These are phyloP conservation scores for Suillus bovinus DNA, from an alignment of 768 basidiomycete species.

Conservation along the genomic window DNA sequence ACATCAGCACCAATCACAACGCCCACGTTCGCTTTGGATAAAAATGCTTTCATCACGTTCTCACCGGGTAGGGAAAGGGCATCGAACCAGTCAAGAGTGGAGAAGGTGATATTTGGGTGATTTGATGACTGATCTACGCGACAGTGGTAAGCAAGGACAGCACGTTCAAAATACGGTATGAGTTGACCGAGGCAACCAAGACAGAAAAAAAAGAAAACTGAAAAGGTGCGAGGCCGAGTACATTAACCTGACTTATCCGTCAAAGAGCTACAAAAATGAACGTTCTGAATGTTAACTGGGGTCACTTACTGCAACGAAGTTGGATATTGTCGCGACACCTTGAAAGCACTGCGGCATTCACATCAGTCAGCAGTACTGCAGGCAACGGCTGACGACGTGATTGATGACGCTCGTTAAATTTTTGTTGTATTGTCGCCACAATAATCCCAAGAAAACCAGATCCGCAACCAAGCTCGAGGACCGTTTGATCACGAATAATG, in stretches of 20 bases:
- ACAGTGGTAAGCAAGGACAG: neutral
- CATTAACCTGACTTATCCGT: neutral
- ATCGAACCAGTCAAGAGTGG: slow-evolving; percentile 66
- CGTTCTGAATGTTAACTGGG: neutral
- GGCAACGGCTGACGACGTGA: slow-evolving; percentile 2
- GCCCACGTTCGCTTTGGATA: slow-evolving; percentile 49
- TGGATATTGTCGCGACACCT: slow-evolving; percentile 60
- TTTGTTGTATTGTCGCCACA: slow-evolving; percentile 54
- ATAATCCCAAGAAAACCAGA: slow-evolving; percentile 74
- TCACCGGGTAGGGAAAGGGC: slow-evolving; percentile 40
- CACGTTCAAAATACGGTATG: neutral
- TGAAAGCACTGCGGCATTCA: slow-evolving; percentile 59
- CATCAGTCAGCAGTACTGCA: slow-evolving; percentile 59
- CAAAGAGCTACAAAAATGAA: neutral
- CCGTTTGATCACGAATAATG: slow-evolving; percentile 41
- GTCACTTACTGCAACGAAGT: slow-evolving; percentile 67
- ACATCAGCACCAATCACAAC: slow-evolving; percentile 75
- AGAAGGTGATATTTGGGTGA: slow-evolving; percentile 46
- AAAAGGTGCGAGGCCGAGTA: neutral
- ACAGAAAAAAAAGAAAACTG: neutral
- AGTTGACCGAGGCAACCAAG: neutral
- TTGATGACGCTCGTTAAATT: slow-evolving; percentile 15
- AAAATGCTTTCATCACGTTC: slow-evolving; percentile 26
- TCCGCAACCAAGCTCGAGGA: slow-evolving; percentile 79
- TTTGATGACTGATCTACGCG: slow-evolving; percentile 53